Evolutionary conservation across 805 yeast species (phyloP).

Genomic region (Vanderwaltozyma verrucispora): DNA sequence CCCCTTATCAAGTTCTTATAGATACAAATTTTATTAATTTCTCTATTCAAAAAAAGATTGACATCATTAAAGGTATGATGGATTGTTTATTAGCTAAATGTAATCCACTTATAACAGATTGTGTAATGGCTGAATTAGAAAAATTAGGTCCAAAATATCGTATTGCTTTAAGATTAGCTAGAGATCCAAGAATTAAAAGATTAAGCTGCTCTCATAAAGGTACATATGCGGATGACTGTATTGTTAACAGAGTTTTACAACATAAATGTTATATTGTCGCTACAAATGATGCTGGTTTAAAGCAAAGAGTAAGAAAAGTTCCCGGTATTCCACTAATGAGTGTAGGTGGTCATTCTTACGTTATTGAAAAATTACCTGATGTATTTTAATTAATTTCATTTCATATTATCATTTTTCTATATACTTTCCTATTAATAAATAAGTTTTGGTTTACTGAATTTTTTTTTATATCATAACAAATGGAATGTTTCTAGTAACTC

Average conservation of each 20-base stretch:
- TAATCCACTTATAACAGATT: constrained; percentile 91
- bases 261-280: constrained; percentile 97
- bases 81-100: constrained; percentile 90
- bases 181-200: constrained; percentile 84
- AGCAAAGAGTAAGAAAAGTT: constrained; percentile 86
- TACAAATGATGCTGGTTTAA: constrained; percentile 94
- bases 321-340: constrained; percentile 97
- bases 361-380: constrained; percentile 89
- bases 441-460: no score
- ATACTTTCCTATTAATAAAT: no score
- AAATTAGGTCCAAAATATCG: constrained; percentile 91
- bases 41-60: constrained; percentile 91
- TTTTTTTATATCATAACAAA: no score
- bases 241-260: constrained; percentile 86
- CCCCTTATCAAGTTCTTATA: constrained; percentile 93
- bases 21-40: constrained; percentile 97
- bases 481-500: no score
- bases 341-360: constrained; percentile 89
- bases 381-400: constrained; percentile 41
- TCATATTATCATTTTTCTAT: no score
- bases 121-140: constrained; percentile 97
- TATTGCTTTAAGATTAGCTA: constrained; percentile 85
- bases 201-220: constrained; percentile 89
- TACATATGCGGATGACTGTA: constrained; percentile 96
- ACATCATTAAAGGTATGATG: constrained; percentile 94